Conservation (phyloP, 2,329 filamentous ascomycete species). For the Talaromyces sp. region DNA sequence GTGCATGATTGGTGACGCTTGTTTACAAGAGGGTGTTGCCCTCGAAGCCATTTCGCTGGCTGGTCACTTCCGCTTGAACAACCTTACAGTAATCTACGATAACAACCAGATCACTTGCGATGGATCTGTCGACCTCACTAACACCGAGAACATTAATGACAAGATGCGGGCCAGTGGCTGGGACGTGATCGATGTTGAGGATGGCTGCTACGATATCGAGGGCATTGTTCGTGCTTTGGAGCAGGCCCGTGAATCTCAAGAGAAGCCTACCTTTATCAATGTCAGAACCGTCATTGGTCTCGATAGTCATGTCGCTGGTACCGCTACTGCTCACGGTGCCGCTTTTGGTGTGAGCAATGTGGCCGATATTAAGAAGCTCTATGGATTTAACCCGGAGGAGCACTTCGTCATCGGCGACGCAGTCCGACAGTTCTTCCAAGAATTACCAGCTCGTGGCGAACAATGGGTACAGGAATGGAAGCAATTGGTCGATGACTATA, state of each 20-base stretch:
- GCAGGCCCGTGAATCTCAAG: conserved; percentile 45
- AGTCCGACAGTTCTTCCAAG: conserved; percentile 57
- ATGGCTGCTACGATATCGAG: conserved; percentile 57
- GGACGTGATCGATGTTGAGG: conserved; percentile 57
- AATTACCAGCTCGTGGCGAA: conserved; percentile 51
- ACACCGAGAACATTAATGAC: conserved; percentile 58
- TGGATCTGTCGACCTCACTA: conserved; percentile 56
- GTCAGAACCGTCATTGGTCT: conserved; percentile 60
- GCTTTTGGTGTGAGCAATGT: conserved; percentile 60
- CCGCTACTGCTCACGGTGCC: conserved; percentile 60
- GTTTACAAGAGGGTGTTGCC: conserved; percentile 59
- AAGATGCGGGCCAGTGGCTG: conserved; percentile 62
- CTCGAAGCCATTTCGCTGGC: conserved; percentile 60
- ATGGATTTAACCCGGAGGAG: conserved; percentile 54
- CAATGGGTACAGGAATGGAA: conserved; percentile 54
- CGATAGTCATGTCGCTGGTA: conserved; percentile 49
- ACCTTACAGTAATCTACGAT: conserved; percentile 60
- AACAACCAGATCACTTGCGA: conserved; percentile 64
- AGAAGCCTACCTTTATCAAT: conserved; percentile 63
- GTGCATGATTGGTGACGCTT: conserved; percentile 62
- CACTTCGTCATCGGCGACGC: conserved; percentile 51
- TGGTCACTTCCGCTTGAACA: conserved; percentile 57
- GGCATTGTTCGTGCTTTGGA: conserved; percentile 53
- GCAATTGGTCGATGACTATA: conserved; percentile 49
- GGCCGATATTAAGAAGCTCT: conserved; percentile 56